Percentiles rank a stretch among this genome's conserved stretches.
Evolutionary conservation across 495 filamentous ascomycete species (phyloP).

Genomic region (Aspergillus baeticus): DNA sequence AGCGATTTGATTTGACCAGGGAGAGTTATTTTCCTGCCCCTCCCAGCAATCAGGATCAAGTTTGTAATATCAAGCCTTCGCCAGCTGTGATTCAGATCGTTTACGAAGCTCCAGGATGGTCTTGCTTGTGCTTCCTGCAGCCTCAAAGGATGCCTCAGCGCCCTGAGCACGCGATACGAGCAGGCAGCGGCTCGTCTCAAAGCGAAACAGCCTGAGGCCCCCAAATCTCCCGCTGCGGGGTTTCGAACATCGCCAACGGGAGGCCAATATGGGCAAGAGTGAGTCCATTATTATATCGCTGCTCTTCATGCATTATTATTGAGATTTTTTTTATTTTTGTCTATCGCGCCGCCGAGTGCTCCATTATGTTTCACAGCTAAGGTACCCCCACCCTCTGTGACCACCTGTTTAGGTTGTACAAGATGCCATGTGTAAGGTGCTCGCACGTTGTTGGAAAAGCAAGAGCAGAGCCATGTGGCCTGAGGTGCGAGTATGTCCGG

Average conservation of each 20-base stretch:
- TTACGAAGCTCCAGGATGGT: neutral
- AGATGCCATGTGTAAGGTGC: neutral
- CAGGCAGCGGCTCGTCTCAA: neutral
- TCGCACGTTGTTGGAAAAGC: conserved; percentile 9
- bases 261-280: too few relatives aligned
- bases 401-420: neutral
- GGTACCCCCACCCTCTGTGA: neutral
- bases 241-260: neutral
- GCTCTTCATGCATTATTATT: neutral
- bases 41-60: conserved; percentile 19
- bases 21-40: conserved; percentile 10
- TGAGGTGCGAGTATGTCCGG: neutral
- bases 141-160: neutral
- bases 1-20: conserved; percentile 7
- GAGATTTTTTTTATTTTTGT: neutral
- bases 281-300: neutral
- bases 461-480: conserved; percentile 3
- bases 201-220: neutral
- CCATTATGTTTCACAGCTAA: neutral
- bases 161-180: neutral
- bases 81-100: neutral
- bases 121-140: neutral
- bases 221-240: neutral
- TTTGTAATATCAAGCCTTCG: conserved; percentile 7
- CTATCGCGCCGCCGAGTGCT: neutral